phyloP scores from a whole-genome alignment of 108 stramenopile genomes.

The Cyclotella baltica region DNA sequence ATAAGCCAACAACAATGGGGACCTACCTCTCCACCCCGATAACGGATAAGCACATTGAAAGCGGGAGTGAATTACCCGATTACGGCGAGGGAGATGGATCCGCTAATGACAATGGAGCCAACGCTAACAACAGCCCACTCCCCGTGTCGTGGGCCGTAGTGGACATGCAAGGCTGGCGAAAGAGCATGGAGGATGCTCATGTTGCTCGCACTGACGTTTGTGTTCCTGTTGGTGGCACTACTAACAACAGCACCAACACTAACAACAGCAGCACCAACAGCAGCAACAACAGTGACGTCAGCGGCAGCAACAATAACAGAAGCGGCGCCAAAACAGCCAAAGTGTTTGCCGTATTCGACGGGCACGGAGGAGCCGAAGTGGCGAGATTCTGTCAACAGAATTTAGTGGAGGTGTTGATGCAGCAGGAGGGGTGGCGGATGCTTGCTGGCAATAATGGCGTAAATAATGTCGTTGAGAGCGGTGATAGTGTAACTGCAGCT shows the following conservation, averaged over 20 bases:
- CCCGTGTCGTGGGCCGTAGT: conserved; percentile 82
- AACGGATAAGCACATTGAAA: conserved; percentile 68
- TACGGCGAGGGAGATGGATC: too few relatives aligned
- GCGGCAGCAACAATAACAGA: conserved; percentile 5
- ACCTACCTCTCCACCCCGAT: conserved; percentile 89
- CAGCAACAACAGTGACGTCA: not conserved
- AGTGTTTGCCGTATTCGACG: conserved; percentile 93
- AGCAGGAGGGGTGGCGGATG: conserved; percentile 51
- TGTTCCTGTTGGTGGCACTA: not conserved
- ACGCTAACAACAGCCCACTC: conserved; percentile 5
- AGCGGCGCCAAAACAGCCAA: conserved; percentile 48
- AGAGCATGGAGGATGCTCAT: conserved; percentile 98
- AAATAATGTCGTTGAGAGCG: not conserved
- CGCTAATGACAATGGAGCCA: not conserved
- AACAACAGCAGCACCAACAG: conserved; percentile 8
- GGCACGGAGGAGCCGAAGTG: conserved; percentile 95
- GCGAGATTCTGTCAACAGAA: conserved; percentile 88
- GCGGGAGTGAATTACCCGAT: conserved; percentile 42
- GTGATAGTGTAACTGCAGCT: not conserved
- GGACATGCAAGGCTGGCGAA: conserved; percentile 98
- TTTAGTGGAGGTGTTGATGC: conserved; percentile 76
- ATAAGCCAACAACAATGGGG: conserved; percentile 61
- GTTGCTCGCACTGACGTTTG: conserved; percentile 73
- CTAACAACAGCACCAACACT: not conserved
- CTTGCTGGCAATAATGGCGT: not conserved